phyloP scores from a whole-genome alignment of 257 asterid species.

The Penstemon eatonii region DNA sequence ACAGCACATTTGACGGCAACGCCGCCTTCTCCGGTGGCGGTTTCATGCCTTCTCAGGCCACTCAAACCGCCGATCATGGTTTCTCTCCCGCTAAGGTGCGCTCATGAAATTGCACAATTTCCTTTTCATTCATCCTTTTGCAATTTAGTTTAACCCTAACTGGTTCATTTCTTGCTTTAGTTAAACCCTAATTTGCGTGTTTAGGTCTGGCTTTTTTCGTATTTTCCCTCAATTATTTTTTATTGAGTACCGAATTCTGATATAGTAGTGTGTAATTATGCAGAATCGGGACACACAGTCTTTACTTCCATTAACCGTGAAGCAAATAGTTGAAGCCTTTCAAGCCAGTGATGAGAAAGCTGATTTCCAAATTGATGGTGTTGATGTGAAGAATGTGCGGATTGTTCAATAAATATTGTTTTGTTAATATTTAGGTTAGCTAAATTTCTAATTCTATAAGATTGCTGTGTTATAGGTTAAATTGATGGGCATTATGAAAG shows the following conservation, averaged over 20 bases:
- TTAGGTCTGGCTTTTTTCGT: not conserved
- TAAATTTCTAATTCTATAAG: not conserved
- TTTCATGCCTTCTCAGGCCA: constrained; percentile 95
- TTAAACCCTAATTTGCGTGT: constrained; percentile 36
- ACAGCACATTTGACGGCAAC: constrained; percentile 67
- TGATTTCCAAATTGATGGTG: constrained; percentile 70
- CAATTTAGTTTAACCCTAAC: not conserved
- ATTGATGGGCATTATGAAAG: constrained; percentile 63
- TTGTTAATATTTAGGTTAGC: not conserved
- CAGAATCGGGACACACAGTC: constrained; percentile 86
- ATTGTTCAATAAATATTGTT: not conserved
- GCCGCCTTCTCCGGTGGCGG: constrained; percentile 99
- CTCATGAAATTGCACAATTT: not conserved
- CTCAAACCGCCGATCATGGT: constrained; percentile 61
- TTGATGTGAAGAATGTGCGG: constrained; percentile 74
- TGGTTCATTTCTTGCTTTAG: not conserved
- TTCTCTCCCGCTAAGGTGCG: constrained; percentile 69
- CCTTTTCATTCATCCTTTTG: constrained; percentile 3
- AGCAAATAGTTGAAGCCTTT: constrained; percentile 77
- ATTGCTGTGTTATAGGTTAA: constrained; percentile 52
- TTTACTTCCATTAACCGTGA: constrained; percentile 77
- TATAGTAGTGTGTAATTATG: constrained; percentile 4
- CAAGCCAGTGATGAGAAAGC: constrained; percentile 65
- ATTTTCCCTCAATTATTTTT: constrained; percentile 1
- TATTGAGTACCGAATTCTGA: no score